Percentiles rank a stretch among this genome's conserved stretches.
Conservation (phyloP, 2,329 filamentous ascomycete genomes). For the Exophiala oligosperma region DNA sequence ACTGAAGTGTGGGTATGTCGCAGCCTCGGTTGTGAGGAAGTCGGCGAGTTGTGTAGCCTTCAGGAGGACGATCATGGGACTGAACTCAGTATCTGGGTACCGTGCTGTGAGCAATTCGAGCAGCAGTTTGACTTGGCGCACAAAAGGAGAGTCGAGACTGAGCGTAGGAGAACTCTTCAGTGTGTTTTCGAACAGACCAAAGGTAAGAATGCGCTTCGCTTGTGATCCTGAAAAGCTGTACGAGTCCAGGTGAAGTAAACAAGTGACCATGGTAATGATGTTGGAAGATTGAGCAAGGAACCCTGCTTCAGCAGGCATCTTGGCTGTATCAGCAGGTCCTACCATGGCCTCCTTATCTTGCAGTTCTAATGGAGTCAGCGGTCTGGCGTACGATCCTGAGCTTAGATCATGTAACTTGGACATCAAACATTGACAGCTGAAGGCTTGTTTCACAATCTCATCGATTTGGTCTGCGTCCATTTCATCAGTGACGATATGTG, state of each 20-base stretch:
- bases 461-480: constrained; percentile 3
- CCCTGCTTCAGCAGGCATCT: not conserved
- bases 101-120: constrained; percentile 4
- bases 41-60: not conserved
- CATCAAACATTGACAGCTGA: constrained; percentile 12
- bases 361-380: not conserved
- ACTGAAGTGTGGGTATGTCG: constrained; percentile 8
- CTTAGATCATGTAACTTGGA: constrained; percentile 13
- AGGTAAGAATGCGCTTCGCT: not conserved
- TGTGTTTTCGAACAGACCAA: not conserved
- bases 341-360: not conserved
- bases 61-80: not conserved
- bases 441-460: not conserved
- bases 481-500: not conserved
- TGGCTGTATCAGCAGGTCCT: not conserved
- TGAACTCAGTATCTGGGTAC: not conserved
- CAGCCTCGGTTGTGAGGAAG: not conserved
- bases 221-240: not conserved
- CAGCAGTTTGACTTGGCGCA: constrained; percentile 9
- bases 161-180: not conserved
- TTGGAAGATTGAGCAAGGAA: not conserved
- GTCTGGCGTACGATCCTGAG: constrained; percentile 6
- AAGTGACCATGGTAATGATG: not conserved
- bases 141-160: constrained; percentile 1
- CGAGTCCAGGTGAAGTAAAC: constrained; percentile 1